Evolutionary conservation across 371 early-diverging fungal genomes (phyloP).

Genomic region (Syncephalastrum contaminatum): DNA sequence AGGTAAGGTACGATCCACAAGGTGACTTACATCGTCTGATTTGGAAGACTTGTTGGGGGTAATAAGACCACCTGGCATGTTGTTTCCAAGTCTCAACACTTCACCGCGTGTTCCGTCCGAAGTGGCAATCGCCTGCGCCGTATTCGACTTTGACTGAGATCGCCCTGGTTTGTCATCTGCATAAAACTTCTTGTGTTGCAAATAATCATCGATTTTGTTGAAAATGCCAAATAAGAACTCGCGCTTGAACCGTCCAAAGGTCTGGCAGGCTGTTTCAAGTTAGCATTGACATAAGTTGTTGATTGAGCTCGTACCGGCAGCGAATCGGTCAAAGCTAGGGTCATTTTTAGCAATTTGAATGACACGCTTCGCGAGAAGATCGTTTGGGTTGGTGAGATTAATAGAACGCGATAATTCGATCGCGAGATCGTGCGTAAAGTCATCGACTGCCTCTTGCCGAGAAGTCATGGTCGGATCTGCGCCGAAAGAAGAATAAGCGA

Average conservation of each 20-base stretch:
- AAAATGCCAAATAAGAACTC: conserved; percentile 55
- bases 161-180: conserved; percentile 5
- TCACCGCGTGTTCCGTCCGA: conserved; percentile 22
- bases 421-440: conserved; percentile 57
- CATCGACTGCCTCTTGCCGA: conserved; percentile 22
- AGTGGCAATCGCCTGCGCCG: background rate
- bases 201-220: conserved; percentile 38
- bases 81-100: conserved; percentile 36
- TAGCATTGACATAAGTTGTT: background rate
- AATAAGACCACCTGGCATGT: conserved; percentile 45
- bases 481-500: no score
- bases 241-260: conserved; percentile 59
- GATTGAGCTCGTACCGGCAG: conserved; percentile 36
- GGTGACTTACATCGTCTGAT: conserved; percentile 31
- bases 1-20: background rate
- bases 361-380: conserved; percentile 57
- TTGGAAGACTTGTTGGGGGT: conserved; percentile 44
- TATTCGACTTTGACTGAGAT: conserved; percentile 1
- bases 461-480: conserved; percentile 22
- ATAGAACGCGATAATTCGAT: conserved; percentile 61
- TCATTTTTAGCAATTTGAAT: conserved; percentile 60
- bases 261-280: conserved; percentile 45
- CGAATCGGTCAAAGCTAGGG: conserved; percentile 49
- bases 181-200: conserved; percentile 15
- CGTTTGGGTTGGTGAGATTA: conserved; percentile 59